These are phyloP conservation scores for Rhodotorula mucilaginosa DNA, from an alignment of 1,284 basidiomycete genomes.

Conservation along the genomic window DNA sequence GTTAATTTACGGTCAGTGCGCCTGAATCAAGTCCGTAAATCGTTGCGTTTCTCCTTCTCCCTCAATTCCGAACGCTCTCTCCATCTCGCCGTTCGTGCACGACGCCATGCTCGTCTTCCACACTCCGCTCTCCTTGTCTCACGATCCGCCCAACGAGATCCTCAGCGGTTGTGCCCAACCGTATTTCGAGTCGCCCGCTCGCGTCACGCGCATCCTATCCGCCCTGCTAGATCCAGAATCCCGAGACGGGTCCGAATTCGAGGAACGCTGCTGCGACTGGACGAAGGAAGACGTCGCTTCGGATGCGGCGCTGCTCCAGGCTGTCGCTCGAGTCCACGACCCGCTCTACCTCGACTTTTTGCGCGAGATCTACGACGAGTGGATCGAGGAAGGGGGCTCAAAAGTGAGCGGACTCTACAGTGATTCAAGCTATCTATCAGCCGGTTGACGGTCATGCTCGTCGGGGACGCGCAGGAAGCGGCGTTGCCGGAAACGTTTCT, in stretches of 20 bases:
- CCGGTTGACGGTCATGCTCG: background rate
- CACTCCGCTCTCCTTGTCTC: conserved; percentile 33
- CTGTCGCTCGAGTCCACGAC: conserved; percentile 43
- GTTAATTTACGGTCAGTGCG: background rate
- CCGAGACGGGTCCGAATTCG: background rate
- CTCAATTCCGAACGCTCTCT: background rate
- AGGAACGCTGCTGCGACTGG: conserved; percentile 26
- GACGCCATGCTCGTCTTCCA: conserved; percentile 20
- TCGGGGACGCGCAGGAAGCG: conserved; percentile 40
- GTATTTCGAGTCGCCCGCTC: conserved; percentile 49
- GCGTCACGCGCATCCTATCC: conserved; percentile 45
- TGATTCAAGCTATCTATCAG: too few species aligned
- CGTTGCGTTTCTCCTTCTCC: too few species aligned
- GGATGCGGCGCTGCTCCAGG: conserved; percentile 18
- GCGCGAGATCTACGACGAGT: conserved; percentile 46
- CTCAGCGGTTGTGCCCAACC: conserved; percentile 47
- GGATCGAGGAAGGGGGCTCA: conserved; percentile 48
- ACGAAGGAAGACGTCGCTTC: conserved; percentile 12
- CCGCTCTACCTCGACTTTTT: conserved; percentile 48
- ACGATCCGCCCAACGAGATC: conserved; percentile 49
- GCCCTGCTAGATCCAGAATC: conserved; percentile 33
- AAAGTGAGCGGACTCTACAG: conserved; percentile 37
- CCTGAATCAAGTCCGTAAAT: background rate
- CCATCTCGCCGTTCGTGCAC: too few species aligned
- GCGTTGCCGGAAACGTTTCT: conserved; percentile 50